These are phyloP conservation scores for Psilocybe cubensis DNA, from an alignment of 768 basidiomycete species.

Conservation along the genomic window DNA sequence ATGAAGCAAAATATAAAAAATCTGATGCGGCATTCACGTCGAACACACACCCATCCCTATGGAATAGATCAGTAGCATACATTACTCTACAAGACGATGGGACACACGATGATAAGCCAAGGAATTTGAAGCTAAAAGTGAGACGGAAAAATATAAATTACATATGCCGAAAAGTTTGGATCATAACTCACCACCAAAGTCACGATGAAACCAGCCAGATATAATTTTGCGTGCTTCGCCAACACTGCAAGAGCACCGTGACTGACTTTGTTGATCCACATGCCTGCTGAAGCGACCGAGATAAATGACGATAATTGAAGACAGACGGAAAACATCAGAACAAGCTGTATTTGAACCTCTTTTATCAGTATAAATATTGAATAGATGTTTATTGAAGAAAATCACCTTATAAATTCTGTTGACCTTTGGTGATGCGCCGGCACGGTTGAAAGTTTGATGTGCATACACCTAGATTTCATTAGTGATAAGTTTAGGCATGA, in stretches of 20 bases:
- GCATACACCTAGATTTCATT: slow-evolving; percentile 41
- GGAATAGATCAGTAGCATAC: neutral
- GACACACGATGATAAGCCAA: slow-evolving; percentile 46
- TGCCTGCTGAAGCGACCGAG: slow-evolving; percentile 42
- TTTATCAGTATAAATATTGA: neutral
- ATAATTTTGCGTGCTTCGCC: slow-evolving; percentile 36
- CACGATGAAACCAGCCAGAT: slow-evolving; percentile 42
- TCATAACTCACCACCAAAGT: slow-evolving; percentile 40
- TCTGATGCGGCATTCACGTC: slow-evolving; percentile 42
- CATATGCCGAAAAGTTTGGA: neutral
- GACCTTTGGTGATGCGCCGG: slow-evolving; percentile 49
- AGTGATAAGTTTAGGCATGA: neutral
- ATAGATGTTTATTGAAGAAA: neutral
- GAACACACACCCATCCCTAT: slow-evolving; percentile 54
- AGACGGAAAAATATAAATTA: neutral
- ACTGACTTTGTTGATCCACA: slow-evolving; percentile 55
- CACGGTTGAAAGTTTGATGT: slow-evolving; percentile 47
- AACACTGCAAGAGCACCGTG: slow-evolving; percentile 34
- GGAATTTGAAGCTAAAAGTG: slow-evolving; percentile 41
- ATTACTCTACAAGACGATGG: neutral
- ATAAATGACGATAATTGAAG: slow-evolving; percentile 56
- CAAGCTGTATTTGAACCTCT: slow-evolving; percentile 36
- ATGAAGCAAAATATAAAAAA: slow-evolving; percentile 43
- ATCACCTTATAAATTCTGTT: slow-evolving; percentile 51
- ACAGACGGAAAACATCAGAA: slow-evolving; percentile 49